Base-by-base conservation (phyloP, 192 early-diverging fungal genomes). In the Chytriomyces sp. region DNA sequence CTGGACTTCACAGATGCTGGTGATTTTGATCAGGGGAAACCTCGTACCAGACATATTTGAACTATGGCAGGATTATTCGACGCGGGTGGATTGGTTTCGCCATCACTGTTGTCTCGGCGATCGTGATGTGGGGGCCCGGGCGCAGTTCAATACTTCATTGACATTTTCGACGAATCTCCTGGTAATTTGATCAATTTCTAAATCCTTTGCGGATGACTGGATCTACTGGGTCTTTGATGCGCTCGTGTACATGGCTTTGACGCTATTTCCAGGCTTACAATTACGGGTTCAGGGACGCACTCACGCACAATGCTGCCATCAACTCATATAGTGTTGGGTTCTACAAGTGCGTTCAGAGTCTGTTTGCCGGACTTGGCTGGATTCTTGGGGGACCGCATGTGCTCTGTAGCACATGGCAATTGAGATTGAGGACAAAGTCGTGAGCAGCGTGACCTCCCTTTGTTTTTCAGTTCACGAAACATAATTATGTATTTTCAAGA, bases 231-330 rank as follows among this genome's bases (percentile, higher is more conserved):
- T 56, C 54, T 6, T 56, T 8, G 54, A 30, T 0, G 75, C 89
- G 25, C 78, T 90, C 68, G 70, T 90, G 37, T 94, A 91, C 67
- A 75, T 89, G 68, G 62, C 87, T 52, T 92, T 86, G 93, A 94
- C 75, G 88, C 93, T 32, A 81, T 92, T 57, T 93, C 87, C 81
- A 94, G 82, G 82, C 84, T 69, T 85, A 82, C 39, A 77, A 79
- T 2, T 94, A 94, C 86, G 93, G 91, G 91, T 67, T 94, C 36
- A 87, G 93, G 74, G 93, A 91, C 17, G 82, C 91, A 34, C 79
- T 93, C 64, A 87, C 90, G 12, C 91, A 93, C 75, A 88, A 94
- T 77, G 81, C 84, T 73, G 86, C 85, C 7, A 36, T 34, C 8
- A 28, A 34, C 31, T 60, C 58, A 12, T 36, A 36, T 36, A 36